A percentile compares a stretch with the other conserved stretches of the same genome.
phyloP scores from a whole-genome alignment of 2,329 filamentous ascomycete species.

The Harringtonia aguacate region DNA sequence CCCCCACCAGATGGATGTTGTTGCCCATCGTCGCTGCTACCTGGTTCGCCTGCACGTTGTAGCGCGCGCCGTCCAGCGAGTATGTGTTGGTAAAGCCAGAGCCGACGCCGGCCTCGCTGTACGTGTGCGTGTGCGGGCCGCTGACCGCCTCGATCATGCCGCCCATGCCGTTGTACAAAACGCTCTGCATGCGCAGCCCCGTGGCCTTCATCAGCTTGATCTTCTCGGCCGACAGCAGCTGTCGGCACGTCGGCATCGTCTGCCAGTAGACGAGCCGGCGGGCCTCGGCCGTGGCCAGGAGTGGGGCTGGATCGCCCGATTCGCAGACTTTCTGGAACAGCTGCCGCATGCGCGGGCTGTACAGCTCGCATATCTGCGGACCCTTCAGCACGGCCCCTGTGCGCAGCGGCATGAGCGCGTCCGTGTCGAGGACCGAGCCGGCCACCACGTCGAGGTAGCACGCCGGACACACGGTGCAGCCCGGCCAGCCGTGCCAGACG shows the following conservation, averaged over 20 bases:
- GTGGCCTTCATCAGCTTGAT: not conserved
- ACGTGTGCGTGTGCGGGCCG: not conserved
- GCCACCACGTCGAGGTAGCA: conserved; percentile 22
- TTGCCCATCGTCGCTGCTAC: conserved; percentile 1
- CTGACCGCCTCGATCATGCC: not conserved
- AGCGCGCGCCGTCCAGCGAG: conserved; percentile 3
- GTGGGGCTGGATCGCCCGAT: conserved; percentile 11
- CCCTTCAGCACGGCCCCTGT: conserved; percentile 13
- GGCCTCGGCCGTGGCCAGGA: conserved; percentile 17
- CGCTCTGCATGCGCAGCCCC: not conserved
- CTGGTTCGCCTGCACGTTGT: conserved; percentile 3
- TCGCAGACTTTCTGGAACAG: conserved; percentile 18
- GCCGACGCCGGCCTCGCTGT: conserved; percentile 6
- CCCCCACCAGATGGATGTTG: not conserved
- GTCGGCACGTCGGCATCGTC: conserved; percentile 18
- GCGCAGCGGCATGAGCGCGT: conserved; percentile 15
- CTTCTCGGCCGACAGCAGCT: conserved; percentile 1
- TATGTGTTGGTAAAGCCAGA: conserved; percentile 3
- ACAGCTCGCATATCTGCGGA: conserved; percentile 23
- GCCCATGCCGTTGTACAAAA: not conserved
- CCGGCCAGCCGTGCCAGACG: conserved; percentile 24
- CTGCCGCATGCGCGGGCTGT: conserved; percentile 26
- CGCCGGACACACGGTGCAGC: conserved; percentile 21
- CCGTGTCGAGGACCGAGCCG: conserved; percentile 16
- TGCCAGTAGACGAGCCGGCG: conserved; percentile 20